Evolutionary conservation across 73 alveolate genomes (phyloP), one percentile per base, ranked within the genome.

Genomic region (Paramecium primaurelia): DNA sequence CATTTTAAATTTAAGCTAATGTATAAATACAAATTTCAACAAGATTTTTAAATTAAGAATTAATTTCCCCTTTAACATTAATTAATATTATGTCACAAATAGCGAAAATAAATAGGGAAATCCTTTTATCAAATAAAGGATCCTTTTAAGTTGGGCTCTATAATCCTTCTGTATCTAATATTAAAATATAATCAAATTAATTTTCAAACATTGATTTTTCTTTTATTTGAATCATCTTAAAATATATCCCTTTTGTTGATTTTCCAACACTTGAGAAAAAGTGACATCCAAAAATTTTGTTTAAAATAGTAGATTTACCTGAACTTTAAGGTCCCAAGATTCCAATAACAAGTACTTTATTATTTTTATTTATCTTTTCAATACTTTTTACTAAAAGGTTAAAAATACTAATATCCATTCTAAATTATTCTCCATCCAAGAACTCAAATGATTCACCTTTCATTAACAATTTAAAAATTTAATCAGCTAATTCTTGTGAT

Each of bases 91-190:
- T 49, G 30, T 88, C 86, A 42, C 92, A 47, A 12, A 71, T 86
- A 3, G 94, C 84, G 12, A 88, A 28, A 16, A 68, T 69, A 71
- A 88, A 88, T 34, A 88, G 80, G 49, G 86, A 54, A 86, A 88
- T 88, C 69, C 60, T 34, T 20, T 86, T 49, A 54, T 88, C 94
- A 14, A 88, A 88, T 25, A 59, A 54, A 4, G 92, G 86, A 28
- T 69, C 85, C 2, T 51, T 75, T 36, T 51, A 30, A 59, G 20
- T 59, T 14, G 77, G 77, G 22, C 25, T 59, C 10, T 59, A 59
- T 11, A 92, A 37, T 16, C 95, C 95, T 59, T 92, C 95, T 8
- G 95, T 77, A 73, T 92, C 95, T 9, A 92, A 84, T 59, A 92
- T 12, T 69, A 92, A 36, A 30, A 85, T 83, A 30, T 42, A 59